Evolutionary conservation across 345 rosid genomes (phyloP).

Genomic region (Ceriops decandra): DNA sequence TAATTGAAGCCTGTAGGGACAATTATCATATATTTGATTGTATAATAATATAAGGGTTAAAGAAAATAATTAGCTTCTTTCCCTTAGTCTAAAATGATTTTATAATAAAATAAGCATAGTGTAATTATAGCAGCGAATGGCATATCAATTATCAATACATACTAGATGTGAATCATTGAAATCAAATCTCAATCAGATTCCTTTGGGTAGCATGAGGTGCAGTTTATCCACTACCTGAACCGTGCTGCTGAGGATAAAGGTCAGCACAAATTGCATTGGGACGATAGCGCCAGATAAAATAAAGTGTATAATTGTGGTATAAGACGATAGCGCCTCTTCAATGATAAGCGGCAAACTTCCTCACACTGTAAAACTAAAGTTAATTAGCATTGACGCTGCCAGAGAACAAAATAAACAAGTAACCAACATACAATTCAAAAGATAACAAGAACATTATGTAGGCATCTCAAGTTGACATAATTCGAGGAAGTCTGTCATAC

Average conservation of each 20-base stretch:
- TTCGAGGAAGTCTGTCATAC: too few species aligned
- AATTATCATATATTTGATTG: too few species aligned
- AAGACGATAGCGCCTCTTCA: conserved; percentile 83
- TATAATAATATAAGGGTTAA: too few species aligned
- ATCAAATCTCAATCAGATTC: conserved; percentile 24
- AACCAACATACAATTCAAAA: not conserved
- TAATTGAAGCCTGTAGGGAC: not conserved
- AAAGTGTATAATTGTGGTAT: conserved; percentile 82
- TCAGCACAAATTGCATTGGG: not conserved
- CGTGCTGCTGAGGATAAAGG: conserved; percentile 40
- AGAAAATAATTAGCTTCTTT: too few species aligned
- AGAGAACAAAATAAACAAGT: not conserved
- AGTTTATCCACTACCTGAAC: conserved; percentile 43
- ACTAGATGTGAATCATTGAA: conserved; percentile 3
- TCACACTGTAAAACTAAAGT: conserved; percentile 59
- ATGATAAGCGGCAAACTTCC: conserved; percentile 83
- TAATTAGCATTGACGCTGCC: not conserved
- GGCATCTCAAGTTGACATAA: too few species aligned
- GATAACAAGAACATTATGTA: too few species aligned
- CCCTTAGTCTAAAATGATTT: too few species aligned
- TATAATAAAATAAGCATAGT: too few species aligned
- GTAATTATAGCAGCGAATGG: too few species aligned
- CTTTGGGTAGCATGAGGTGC: conserved; percentile 52
- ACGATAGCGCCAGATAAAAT: conserved; percentile 66
- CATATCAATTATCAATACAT: too few species aligned